These are phyloP conservation scores for Candida coquimbonensis DNA, from an alignment of 805 yeast genomes.

Conservation along the genomic window DNA sequence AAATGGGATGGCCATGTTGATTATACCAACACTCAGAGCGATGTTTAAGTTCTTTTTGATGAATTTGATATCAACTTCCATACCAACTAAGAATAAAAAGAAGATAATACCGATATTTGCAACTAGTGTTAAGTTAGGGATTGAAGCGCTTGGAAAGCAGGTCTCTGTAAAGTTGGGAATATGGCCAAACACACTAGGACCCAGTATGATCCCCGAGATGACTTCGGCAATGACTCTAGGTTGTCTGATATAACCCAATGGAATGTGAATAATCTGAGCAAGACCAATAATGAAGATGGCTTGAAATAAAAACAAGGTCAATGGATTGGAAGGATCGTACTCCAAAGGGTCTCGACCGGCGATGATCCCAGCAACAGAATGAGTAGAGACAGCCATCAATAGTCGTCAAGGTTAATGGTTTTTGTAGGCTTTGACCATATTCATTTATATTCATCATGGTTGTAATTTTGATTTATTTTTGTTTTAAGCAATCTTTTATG, in stretches of 20 bases:
- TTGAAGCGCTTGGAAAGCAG: conserved; percentile 59
- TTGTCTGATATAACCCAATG: conserved; percentile 56
- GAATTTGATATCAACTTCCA: conserved; percentile 68
- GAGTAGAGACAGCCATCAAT: conserved; percentile 20
- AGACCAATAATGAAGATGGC: conserved; percentile 51
- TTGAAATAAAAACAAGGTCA: conserved; percentile 66
- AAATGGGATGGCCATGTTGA: conserved; percentile 73
- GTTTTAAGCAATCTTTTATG: too few relatives aligned
- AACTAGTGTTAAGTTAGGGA: conserved; percentile 55
- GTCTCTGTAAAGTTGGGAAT: conserved; percentile 59
- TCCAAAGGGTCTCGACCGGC: conserved; percentile 67
- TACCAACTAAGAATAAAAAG: conserved; percentile 68
- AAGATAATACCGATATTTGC: conserved; percentile 73
- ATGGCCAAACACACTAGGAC: conserved; percentile 70
- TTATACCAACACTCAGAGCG: conserved; percentile 62
- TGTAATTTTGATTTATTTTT: too few relatives aligned
- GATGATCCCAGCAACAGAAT: conserved; percentile 56
- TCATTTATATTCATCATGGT: too few relatives aligned
- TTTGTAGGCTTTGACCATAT: too few relatives aligned
- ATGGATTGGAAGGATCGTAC: conserved; percentile 51
- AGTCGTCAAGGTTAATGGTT: too few relatives aligned
- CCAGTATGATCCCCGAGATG: conserved; percentile 65
- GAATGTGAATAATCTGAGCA: conserved; percentile 55
- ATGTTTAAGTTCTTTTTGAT: conserved; percentile 52
- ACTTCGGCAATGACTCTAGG: conserved; percentile 83